A percentile compares a stretch with the other conserved stretches of the same genome.
Conservation (phyloP, 2,329 filamentous ascomycete species). For the Dothideomycetes sp. region DNA sequence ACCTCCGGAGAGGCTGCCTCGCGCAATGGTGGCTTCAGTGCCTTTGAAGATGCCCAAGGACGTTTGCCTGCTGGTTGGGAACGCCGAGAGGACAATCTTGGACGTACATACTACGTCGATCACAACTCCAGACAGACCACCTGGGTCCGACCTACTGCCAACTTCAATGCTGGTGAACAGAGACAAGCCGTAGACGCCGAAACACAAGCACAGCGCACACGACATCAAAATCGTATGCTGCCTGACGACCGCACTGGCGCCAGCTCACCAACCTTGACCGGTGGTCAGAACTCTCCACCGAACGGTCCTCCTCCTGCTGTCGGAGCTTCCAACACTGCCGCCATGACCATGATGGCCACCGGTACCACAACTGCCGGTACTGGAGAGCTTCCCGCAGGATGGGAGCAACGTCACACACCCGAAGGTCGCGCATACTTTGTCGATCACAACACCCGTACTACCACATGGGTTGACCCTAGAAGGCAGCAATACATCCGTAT, state of each 20-base stretch:
- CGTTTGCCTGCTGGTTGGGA: constrained; percentile 92
- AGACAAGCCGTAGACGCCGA: constrained; percentile 77
- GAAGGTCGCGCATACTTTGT: constrained; percentile 96
- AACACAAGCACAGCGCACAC: constrained; percentile 82
- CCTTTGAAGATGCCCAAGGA: constrained; percentile 94
- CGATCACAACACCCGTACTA: constrained; percentile 95
- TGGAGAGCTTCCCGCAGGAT: constrained; percentile 87
- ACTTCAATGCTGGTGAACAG: constrained; percentile 65
- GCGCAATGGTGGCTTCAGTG: constrained; percentile 57
- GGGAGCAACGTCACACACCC: constrained; percentile 93
- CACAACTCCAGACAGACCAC: constrained; percentile 95
- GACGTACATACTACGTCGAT: constrained; percentile 95
- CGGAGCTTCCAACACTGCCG: constrained; percentile 45
- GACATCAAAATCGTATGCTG: constrained; percentile 90
- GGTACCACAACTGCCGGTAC: constrained; percentile 89
- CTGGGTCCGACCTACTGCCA: constrained; percentile 82
- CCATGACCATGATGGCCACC: constrained; percentile 83
- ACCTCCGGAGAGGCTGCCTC: constrained; percentile 14
- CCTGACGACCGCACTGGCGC: constrained; percentile 92
- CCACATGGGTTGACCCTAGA: constrained; percentile 95
- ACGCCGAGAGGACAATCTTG: constrained; percentile 85
- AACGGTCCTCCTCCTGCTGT: constrained; percentile 23
- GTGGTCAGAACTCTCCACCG: constrained; percentile 33
- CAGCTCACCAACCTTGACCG: constrained; percentile 71
- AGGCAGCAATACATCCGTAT: constrained; percentile 97